Evolutionary conservation across 73 alveolate species (phyloP).

Genomic region (Stentor roeselii): DNA sequence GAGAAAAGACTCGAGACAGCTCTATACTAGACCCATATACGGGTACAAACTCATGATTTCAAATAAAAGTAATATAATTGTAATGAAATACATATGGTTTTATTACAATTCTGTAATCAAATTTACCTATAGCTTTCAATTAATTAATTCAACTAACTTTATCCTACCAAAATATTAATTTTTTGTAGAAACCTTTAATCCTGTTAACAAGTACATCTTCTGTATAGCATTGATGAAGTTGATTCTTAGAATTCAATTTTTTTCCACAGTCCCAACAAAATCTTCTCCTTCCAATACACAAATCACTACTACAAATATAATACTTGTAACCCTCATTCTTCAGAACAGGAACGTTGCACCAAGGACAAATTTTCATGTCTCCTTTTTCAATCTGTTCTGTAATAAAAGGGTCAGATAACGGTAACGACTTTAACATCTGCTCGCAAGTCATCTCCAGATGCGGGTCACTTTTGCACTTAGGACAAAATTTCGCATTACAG

Average conservation of each 20-base stretch:
- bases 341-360: background rate
- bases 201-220: background rate
- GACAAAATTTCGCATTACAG: background rate
- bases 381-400: background rate
- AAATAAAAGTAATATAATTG: too few species aligned
- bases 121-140: too few species aligned
- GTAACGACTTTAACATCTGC: too few species aligned
- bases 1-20: too few species aligned
- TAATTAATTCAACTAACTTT: too few species aligned
- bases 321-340: background rate
- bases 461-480: background rate
- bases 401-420: background rate
- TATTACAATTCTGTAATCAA: too few species aligned
- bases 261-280: background rate
- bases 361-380: background rate
- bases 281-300: background rate
- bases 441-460: background rate
- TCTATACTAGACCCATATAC: too few species aligned
- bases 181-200: background rate
- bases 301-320: background rate
- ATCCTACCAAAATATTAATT: too few species aligned
- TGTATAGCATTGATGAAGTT: background rate
- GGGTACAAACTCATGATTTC: too few species aligned
- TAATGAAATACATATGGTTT: too few species aligned
- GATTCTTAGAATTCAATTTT: background rate